Conservation (phyloP, 257 asterid genomes). For the Gentiana dahurica region DNA sequence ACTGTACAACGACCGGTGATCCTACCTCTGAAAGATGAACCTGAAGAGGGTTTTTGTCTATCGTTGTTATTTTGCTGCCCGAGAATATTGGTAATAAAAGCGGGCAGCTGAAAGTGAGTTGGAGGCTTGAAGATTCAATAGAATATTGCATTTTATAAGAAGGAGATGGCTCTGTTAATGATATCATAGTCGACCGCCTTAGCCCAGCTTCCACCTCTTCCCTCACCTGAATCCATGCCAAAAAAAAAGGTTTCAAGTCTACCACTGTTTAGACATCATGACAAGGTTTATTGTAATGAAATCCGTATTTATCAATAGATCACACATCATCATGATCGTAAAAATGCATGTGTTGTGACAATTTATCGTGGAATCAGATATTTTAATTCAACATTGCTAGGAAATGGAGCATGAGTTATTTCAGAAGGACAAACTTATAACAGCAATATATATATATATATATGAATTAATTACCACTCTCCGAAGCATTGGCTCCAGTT, state of each 20-base stretch:
- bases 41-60: constrained; percentile 32
- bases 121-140: constrained; percentile 18
- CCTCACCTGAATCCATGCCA: constrained; percentile 27
- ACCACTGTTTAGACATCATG: background rate
- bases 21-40: constrained; percentile 21
- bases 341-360: background rate
- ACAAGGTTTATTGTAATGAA: background rate
- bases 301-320: background rate
- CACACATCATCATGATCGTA: background rate
- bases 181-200: constrained; percentile 13
- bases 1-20: background rate
- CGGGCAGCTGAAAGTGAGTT: constrained; percentile 24
- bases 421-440: too few species aligned
- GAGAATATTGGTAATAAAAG: constrained; percentile 49
- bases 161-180: constrained; percentile 21
- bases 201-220: constrained; percentile 62
- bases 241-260: too few species aligned
- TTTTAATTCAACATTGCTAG: too few species aligned
- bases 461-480: too few species aligned
- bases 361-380: too few species aligned
- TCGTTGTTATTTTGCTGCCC: constrained; percentile 34
- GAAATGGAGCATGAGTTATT: too few species aligned
- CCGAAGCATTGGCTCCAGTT: too few species aligned
- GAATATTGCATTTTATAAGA: constrained; percentile 25
- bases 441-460: too few species aligned